phyloP scores from a whole-genome alignment of 2,329 filamentous ascomycete genomes.

The Nothomitra cinnamomea region DNA sequence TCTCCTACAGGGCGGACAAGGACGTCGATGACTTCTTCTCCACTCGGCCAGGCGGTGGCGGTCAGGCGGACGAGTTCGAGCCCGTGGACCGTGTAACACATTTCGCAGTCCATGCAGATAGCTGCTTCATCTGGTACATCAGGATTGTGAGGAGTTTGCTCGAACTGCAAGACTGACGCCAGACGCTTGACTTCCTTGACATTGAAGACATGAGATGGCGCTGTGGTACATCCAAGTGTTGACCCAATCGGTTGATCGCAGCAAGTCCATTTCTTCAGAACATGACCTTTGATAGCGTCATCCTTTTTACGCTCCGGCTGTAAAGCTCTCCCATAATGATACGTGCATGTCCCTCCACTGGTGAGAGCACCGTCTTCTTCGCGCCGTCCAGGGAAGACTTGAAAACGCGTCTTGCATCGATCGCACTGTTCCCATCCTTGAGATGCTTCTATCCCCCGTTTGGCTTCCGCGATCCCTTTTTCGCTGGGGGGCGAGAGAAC shows the following conservation, averaged over 20 bases:
- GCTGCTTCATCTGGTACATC: slow-evolving; percentile 36
- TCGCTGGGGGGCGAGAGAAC: slow-evolving; percentile 49
- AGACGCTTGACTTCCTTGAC: slow-evolving; percentile 58
- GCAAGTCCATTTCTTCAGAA: slow-evolving; percentile 53
- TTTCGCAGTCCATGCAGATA: slow-evolving; percentile 88
- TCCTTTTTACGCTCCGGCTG: slow-evolving; percentile 37
- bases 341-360: slow-evolving; percentile 58
- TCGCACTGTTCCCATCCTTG: slow-evolving; percentile 79
- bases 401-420: slow-evolving; percentile 70
- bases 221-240: slow-evolving; percentile 54
- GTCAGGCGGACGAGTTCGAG: slow-evolving; percentile 83
- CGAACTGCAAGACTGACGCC: slow-evolving; percentile 63
- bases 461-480: slow-evolving; percentile 48
- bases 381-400: slow-evolving; percentile 76
- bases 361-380: slow-evolving; percentile 59
- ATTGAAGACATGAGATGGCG: slow-evolving; percentile 73
- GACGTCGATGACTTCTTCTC: slow-evolving; percentile 60
- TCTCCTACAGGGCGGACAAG: slow-evolving; percentile 72
- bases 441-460: slow-evolving; percentile 44
- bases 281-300: slow-evolving; percentile 37
- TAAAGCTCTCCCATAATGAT: slow-evolving; percentile 61
- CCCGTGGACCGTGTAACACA: slow-evolving; percentile 84
- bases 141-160: slow-evolving; percentile 53
- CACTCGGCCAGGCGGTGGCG: slow-evolving; percentile 70
- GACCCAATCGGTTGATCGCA: slow-evolving; percentile 62